A percentile compares a stretch with the other conserved stretches of the same genome.
These are phyloP conservation scores for Fusarium albidum DNA, from an alignment of 2,329 filamentous ascomycete species.

Conservation along the genomic window DNA sequence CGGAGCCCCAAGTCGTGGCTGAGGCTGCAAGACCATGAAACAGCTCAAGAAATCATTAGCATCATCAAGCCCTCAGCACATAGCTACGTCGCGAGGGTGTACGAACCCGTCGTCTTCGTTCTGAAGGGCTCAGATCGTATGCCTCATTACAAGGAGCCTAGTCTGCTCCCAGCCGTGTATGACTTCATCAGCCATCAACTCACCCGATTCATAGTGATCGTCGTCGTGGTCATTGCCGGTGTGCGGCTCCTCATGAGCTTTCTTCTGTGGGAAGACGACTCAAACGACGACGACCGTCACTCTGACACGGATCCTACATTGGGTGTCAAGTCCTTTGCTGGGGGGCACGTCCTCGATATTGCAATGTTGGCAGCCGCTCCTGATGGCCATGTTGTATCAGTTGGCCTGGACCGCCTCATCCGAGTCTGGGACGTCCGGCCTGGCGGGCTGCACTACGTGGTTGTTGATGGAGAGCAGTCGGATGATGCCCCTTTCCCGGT, in stretches of 20 bases:
- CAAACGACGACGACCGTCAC: conserved; percentile 55
- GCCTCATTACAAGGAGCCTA: conserved; percentile 53
- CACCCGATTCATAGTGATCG: conserved; percentile 66
- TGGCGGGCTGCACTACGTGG: conserved; percentile 51
- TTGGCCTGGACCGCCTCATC: conserved; percentile 74
- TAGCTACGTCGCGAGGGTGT: conserved; percentile 77
- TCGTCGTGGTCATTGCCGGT: conserved; percentile 69
- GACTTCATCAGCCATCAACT: conserved; percentile 72
- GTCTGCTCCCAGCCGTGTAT: conserved; percentile 55
- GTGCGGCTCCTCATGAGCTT: conserved; percentile 78
- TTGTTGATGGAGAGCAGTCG: conserved; percentile 51
- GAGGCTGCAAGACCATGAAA: conserved; percentile 79
- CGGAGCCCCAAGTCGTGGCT: conserved; percentile 81
- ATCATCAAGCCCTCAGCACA: conserved; percentile 75
- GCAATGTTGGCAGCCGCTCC: conserved; percentile 69
- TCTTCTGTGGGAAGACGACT: conserved; percentile 72
- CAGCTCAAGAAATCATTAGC: conserved; percentile 78
- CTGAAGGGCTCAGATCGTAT: conserved; percentile 73
- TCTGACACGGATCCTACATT: conserved; percentile 59
- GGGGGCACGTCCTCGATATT: conserved; percentile 75
- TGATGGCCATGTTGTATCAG: conserved; percentile 72
- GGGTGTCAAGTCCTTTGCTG: conserved; percentile 65
- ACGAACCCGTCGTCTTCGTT: conserved; percentile 78
- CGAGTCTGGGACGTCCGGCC: conserved; percentile 70
- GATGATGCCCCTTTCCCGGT: conserved; percentile 64